These are phyloP conservation scores for Tuber umbilicatum DNA, from an alignment of 495 filamentous ascomycete genomes.

Conservation along the genomic window DNA sequence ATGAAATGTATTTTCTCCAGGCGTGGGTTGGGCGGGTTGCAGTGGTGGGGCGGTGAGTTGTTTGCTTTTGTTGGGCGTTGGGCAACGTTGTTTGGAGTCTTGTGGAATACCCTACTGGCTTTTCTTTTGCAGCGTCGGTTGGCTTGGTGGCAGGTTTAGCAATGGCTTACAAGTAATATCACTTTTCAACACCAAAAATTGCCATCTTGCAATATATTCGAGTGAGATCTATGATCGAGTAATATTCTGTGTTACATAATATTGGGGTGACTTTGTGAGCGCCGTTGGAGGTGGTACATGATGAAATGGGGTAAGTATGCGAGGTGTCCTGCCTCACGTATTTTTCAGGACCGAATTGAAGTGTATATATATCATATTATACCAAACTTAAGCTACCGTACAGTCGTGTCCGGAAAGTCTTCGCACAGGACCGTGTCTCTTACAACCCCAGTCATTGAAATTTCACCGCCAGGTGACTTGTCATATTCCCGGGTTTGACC, in stretches of 20 bases:
- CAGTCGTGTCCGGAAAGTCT: too few species aligned
- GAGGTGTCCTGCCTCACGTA: not conserved
- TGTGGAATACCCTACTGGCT: not conserved
- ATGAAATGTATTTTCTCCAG: not conserved
- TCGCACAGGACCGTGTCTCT: too few species aligned
- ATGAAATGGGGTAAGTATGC: not conserved
- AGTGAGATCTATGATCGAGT: not conserved
- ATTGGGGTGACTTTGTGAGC: not conserved
- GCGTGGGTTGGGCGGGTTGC: not conserved
- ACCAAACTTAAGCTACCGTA: not conserved
- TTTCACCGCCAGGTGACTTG: too few species aligned
- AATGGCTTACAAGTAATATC: not conserved
- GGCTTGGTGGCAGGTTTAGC: not conserved
- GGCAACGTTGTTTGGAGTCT: not conserved
- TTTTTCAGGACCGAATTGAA: not conserved
- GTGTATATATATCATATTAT: not conserved
- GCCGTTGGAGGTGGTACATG: not conserved
- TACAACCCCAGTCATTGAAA: too few species aligned
- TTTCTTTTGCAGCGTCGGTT: not conserved
- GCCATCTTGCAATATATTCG: not conserved
- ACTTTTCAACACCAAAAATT: not conserved
- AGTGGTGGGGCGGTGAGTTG: not conserved
- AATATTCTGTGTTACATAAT: not conserved
- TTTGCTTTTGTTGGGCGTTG: not conserved
- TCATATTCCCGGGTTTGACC: too few species aligned